Evolutionary conservation across 2,329 filamentous ascomycete species (phyloP).

Genomic region (Claviceps pusilla): DNA sequence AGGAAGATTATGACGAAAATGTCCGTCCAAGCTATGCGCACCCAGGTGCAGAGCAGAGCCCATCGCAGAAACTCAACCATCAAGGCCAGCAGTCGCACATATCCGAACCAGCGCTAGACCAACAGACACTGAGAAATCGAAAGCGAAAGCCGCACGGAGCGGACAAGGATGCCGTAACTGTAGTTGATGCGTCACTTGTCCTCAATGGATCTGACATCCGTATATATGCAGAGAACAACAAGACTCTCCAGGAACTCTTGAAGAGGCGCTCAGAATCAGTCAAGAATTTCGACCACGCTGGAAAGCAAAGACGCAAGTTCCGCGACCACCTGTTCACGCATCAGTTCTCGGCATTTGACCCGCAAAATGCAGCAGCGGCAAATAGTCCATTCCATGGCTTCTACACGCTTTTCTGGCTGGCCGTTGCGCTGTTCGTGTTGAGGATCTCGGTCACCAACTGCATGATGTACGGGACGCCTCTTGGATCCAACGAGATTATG

Average conservation of each 20-base stretch:
- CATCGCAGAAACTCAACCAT: neutral
- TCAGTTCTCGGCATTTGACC: constrained; percentile 60
- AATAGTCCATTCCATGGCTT: constrained; percentile 65
- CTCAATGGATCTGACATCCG: constrained; percentile 12
- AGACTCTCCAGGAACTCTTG: constrained; percentile 15
- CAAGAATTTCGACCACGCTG: constrained; percentile 7
- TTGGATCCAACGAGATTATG: constrained; percentile 60
- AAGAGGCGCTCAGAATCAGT: constrained; percentile 11
- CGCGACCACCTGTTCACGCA: constrained; percentile 51
- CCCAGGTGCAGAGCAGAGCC: constrained; percentile 2
- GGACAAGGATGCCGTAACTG: neutral
- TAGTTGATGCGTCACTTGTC: constrained; percentile 7
- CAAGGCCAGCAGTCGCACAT: neutral
- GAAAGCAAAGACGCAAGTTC: constrained; percentile 16
- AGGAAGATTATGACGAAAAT: constrained; percentile 31
- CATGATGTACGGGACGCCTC: constrained; percentile 48
- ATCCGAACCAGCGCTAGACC: neutral
- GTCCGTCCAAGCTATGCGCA: constrained; percentile 13
- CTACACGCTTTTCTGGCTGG: constrained; percentile 66
- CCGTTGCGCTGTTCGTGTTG: constrained; percentile 49
- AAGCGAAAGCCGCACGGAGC: neutral
- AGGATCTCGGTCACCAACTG: constrained; percentile 56
- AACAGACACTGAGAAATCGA: neutral
- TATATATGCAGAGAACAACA: constrained; percentile 16
- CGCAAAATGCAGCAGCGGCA: constrained; percentile 48